A percentile compares a stretch with the other conserved stretches of the same genome.
These are phyloP conservation scores for Wickerhamomyces pijperi DNA, from an alignment of 805 yeast species.

Conservation along the genomic window DNA sequence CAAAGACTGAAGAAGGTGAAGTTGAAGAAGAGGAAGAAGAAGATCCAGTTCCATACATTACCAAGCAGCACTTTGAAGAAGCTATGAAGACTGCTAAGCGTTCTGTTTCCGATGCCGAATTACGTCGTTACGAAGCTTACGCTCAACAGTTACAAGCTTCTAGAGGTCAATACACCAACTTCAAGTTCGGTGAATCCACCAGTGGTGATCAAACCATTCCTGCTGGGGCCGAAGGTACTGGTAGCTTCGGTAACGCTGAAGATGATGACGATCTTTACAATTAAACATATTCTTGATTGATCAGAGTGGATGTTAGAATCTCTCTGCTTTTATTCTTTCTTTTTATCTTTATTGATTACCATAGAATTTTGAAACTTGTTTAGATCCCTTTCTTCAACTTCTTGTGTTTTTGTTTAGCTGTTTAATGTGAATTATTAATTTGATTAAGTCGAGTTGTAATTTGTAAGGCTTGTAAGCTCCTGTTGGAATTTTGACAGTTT, in stretches of 20 bases:
- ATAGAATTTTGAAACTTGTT: too few species aligned
- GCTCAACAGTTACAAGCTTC: conserved; percentile 94
- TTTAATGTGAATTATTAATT: too few species aligned
- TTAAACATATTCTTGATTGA: too few species aligned
- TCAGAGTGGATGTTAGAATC: too few species aligned
- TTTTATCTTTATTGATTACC: too few species aligned
- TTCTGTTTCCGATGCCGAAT: conserved; percentile 92
- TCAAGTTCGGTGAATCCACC: conserved; percentile 52
- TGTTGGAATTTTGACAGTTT: too few species aligned
- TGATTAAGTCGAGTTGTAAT: too few species aligned
- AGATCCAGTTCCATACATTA: conserved; percentile 93
- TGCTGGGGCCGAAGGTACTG: conserved; percentile 22
- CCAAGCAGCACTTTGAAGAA: conserved; percentile 91
- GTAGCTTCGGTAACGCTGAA: conserved; percentile 27
- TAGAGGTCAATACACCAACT: conserved; percentile 88
- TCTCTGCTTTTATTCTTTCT: too few species aligned
- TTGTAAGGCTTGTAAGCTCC: too few species aligned
- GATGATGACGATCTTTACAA: conserved; percentile 58
- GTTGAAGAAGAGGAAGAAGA: conserved; percentile 60
- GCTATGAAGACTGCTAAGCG: conserved; percentile 99
- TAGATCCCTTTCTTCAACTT: too few species aligned
- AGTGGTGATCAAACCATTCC: conserved; percentile 26
- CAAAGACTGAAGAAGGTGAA: conserved; percentile 41
- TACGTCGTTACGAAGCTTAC: conserved; percentile 97
- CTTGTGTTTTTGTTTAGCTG: too few species aligned